Percentiles rank a stretch among this genome's conserved stretches.
phyloP scores from a whole-genome alignment of 768 basidiomycete genomes.

The Amanita thiersii region DNA sequence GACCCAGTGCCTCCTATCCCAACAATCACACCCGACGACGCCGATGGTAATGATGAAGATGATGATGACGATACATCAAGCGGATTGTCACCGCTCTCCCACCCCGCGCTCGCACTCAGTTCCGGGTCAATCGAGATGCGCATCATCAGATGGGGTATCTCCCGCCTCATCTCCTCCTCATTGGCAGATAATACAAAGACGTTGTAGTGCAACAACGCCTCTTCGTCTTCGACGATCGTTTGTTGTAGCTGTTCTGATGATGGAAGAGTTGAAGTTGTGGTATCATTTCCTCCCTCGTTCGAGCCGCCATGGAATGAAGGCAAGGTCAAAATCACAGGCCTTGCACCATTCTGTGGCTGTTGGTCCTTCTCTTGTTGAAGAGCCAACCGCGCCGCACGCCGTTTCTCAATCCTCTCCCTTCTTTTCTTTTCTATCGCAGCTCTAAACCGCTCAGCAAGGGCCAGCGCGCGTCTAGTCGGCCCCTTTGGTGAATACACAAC shows the following conservation, averaged over 20 bases:
- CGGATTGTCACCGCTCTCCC: conserved; percentile 8
- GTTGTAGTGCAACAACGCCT: conserved; percentile 49
- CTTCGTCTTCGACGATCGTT: conserved; percentile 11
- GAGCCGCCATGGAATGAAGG: conserved; percentile 2
- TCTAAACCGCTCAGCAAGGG: conserved; percentile 59
- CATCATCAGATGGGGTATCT: conserved; percentile 46
- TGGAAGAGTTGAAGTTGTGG: background rate
- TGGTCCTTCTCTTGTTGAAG: background rate
- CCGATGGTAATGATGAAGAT: no score
- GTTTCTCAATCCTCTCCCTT: conserved; percentile 33
- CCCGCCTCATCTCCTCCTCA: conserved; percentile 32
- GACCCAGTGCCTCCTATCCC: conserved; percentile 7
- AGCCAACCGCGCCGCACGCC: conserved; percentile 14
- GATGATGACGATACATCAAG: no score
- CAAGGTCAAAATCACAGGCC: background rate
- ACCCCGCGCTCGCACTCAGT: conserved; percentile 14
- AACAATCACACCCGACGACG: background rate
- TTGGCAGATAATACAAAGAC: conserved; percentile 69
- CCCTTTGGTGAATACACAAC: conserved; percentile 81
- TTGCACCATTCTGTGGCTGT: conserved; percentile 4
- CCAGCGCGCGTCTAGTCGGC: conserved; percentile 41
- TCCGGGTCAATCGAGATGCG: conserved; percentile 29
- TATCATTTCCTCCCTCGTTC: background rate
- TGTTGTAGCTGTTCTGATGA: background rate
- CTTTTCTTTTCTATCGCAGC: conserved; percentile 53